Evolutionary conservation across 2,329 filamentous ascomycete species (phyloP), one percentile per base, ranked within the genome.

Genomic region (Diaporthe citrichinensis): DNA sequence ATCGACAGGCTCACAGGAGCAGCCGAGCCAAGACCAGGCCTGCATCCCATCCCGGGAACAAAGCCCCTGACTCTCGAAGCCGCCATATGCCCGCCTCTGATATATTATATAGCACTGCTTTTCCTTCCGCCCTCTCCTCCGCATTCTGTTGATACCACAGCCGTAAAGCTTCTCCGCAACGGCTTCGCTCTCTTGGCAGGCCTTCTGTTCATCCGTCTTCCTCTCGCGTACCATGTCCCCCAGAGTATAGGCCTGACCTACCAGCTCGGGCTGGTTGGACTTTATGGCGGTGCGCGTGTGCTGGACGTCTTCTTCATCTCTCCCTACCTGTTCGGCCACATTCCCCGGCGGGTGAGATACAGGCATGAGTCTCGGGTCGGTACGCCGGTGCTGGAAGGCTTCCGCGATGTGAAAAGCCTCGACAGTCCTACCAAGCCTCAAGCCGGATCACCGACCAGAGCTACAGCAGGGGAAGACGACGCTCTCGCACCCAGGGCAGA

Each of bases 231-330:
- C 65, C 82, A 86, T 78, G 83, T 86, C 6, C 84, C 85, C 7
- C 85, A 85, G 75, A 85, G 83, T 74, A 84, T 86, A 55, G 85
- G 85, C n/a, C 79, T 86, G 25, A 86, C 84, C 23, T 86, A 87
- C 71, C 85, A 86, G 72, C 83, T 86, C 23, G 83, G 84, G 6
- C 82, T 87, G 9, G 84, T 87, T 1, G 85, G 85, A 4, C 74
- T 86, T 3, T 86, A 87, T 71, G 85, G 85, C 12, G 83, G 84
- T 14, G 83, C 82, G 61, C 78, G 85, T 44, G 85, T 86, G 4
- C 59, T 87, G 15, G 85, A 86, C 75, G 84, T 82, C 14, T 87
- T 87, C 80, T 86, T 86, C 77, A 82, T 87, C 72, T 84, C 83
- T 44, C 84, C 83, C 9, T 85, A 85, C 71, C 74, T 82, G 31